phyloP scores from a whole-genome alignment of 768 basidiomycete genomes.

The Amanita jacksonii region DNA sequence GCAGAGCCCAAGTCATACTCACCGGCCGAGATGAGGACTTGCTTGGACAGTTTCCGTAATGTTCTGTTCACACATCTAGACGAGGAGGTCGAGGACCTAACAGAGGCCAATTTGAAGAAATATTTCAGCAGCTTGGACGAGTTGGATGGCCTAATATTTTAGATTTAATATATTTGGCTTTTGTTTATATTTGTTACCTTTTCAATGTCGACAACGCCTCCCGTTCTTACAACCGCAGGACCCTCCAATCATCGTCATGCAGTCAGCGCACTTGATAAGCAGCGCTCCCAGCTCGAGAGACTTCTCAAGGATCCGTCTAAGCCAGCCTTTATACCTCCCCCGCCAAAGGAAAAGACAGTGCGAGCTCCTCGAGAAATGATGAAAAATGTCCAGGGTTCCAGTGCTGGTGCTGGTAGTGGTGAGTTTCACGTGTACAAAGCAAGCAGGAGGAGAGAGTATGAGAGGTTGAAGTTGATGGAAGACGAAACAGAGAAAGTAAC shows the following conservation, averaged over 20 bases:
- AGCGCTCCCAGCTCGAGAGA: constrained; percentile 64
- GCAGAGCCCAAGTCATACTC: constrained; percentile 37
- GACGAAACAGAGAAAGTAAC: constrained; percentile 70
- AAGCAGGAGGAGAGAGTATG: constrained; percentile 87
- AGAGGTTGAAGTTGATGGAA: constrained; percentile 84
- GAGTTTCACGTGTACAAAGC: constrained; percentile 99
- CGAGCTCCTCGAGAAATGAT: constrained; percentile 89
- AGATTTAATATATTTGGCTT: neutral
- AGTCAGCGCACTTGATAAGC: constrained; percentile 42
- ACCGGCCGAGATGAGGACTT: constrained; percentile 37
- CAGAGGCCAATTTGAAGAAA: constrained; percentile 41
- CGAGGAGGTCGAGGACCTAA: constrained; percentile 43
- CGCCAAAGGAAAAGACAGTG: constrained; percentile 75
- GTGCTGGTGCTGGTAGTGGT: constrained; percentile 94
- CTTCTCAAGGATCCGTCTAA: constrained; percentile 87
- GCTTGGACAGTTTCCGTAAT: constrained; percentile 38
- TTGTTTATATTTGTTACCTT: neutral
- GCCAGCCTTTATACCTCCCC: constrained; percentile 67
- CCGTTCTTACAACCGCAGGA: constrained; percentile 17
- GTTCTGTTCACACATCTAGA: constrained; percentile 45
- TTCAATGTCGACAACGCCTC: constrained; percentile 11
- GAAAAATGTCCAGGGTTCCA: constrained; percentile 98
- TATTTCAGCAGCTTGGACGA: constrained; percentile 39
- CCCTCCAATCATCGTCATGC: constrained; percentile 37
- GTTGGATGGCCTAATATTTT: constrained; percentile 18